These are phyloP conservation scores for Vitis amurensis DNA, from an alignment of 164 flowering plant species.

Conservation along the genomic window DNA sequence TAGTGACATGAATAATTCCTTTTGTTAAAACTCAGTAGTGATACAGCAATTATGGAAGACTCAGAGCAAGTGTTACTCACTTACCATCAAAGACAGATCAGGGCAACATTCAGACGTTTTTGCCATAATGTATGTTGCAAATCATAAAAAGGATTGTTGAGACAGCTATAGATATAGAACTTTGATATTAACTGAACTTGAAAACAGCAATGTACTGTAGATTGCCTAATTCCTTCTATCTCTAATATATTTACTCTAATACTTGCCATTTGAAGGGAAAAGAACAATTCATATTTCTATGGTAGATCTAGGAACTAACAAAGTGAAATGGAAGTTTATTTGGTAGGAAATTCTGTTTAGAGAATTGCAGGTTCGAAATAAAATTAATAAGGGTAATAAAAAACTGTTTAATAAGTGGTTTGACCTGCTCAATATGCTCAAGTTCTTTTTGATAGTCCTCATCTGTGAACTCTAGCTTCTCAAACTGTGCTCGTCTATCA, in stretches of 20 bases:
- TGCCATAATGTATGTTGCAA: no score
- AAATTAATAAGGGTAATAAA: not conserved
- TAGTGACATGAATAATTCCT: not conserved
- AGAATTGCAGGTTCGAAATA: not conserved
- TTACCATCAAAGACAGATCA: no score
- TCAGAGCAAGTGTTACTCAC: no score
- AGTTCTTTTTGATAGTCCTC: constrained; percentile 97
- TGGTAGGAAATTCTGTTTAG: not conserved
- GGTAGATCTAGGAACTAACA: not conserved
- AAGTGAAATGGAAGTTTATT: not conserved
- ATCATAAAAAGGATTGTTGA: no score
- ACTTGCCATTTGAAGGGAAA: not conserved
- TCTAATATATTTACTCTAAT: not conserved
- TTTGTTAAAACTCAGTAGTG: not conserved
- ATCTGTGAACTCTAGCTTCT: constrained; percentile 83
- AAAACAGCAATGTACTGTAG: no score
- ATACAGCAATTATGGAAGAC: not conserved
- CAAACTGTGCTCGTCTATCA: constrained; percentile 97
- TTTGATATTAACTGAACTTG: no score
- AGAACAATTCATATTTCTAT: no score
- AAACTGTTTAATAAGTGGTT: not conserved
- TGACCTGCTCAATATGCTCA: constrained; percentile 92
- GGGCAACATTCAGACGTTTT: no score
- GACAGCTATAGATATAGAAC: no score
- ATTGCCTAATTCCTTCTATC: not conserved